phyloP scores from a whole-genome alignment of 768 basidiomycete species.

The Xerocomus spinulosus region DNA sequence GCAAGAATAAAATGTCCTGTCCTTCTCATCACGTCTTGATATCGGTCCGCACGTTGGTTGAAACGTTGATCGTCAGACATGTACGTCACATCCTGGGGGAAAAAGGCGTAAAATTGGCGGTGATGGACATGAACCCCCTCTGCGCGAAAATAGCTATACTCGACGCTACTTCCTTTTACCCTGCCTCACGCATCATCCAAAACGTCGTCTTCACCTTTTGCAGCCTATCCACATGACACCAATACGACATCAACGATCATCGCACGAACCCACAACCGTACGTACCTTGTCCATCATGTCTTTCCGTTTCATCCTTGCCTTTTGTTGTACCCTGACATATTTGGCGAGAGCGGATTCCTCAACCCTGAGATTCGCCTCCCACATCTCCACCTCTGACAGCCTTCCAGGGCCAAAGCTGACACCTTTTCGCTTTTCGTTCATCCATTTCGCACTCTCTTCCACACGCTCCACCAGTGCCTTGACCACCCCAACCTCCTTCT shows the following conservation, averaged over 20 bases:
- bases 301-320: constrained; percentile 70
- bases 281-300: constrained; percentile 71
- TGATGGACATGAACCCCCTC: not conserved
- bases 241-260: constrained; percentile 16
- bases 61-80: not conserved
- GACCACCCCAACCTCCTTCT: constrained; percentile 57
- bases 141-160: not conserved
- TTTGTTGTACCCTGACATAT: constrained; percentile 77
- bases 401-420: constrained; percentile 76
- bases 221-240: constrained; percentile 44
- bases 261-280: not conserved
- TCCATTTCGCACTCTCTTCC: constrained; percentile 79
- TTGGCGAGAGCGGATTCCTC: constrained; percentile 75
- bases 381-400: constrained; percentile 61
- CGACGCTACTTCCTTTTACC: not conserved
- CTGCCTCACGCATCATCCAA: constrained; percentile 38
- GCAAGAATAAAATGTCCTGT: too few relatives aligned
- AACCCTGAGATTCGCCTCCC: constrained; percentile 60
- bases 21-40: constrained; percentile 1
- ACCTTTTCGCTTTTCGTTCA: constrained; percentile 61
- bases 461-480: constrained; percentile 83
- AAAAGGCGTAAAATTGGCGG: not conserved
- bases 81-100: constrained; percentile 1
- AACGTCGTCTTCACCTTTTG: constrained; percentile 66
- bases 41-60: constrained; percentile 4